Evolutionary conservation across 2,329 filamentous ascomycete genomes (phyloP).

Genomic region (Chaetomiaceae sp.): DNA sequence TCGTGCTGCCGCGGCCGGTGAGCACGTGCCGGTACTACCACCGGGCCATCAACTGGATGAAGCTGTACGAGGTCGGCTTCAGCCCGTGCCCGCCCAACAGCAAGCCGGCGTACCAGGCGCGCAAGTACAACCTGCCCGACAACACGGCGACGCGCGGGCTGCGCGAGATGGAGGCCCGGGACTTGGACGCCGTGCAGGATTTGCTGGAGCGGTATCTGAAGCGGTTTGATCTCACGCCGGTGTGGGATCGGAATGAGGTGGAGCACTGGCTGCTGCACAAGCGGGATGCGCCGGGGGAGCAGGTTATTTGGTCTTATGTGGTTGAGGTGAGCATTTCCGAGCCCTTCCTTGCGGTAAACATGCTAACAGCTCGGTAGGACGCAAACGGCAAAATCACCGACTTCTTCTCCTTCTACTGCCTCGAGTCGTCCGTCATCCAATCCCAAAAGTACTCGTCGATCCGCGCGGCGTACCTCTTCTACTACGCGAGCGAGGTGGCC

Average conservation of each 20-base stretch:
- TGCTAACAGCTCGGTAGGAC: conserved; percentile 35
- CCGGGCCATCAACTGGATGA: conserved; percentile 89
- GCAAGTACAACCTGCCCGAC: conserved; percentile 78
- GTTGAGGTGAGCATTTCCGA: conserved; percentile 57
- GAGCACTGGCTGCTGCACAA: conserved; percentile 83
- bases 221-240: conserved; percentile 78
- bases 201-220: conserved; percentile 73
- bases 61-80: conserved; percentile 92
- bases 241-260: conserved; percentile 75
- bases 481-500: conserved; percentile 83
- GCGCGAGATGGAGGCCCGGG: conserved; percentile 72
- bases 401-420: conserved; percentile 94
- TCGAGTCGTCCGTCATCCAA: conserved; percentile 88
- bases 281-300: conserved; percentile 59
- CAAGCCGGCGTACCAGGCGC: conserved; percentile 79
- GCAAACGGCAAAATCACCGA: conserved; percentile 80
- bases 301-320: conserved; percentile 91
- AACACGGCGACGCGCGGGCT: conserved; percentile 69
- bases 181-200: conserved; percentile 69
- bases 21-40: conserved; percentile 96
- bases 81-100: conserved; percentile 79
- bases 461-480: conserved; percentile 91
- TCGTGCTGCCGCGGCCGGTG: conserved; percentile 85
- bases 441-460: conserved; percentile 73
- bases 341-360: background rate